A percentile compares a stretch with the other conserved stretches of the same genome.
These are phyloP conservation scores for Plasmopara viticola DNA, from an alignment of 352 stramenopile species.

Conservation along the genomic window DNA sequence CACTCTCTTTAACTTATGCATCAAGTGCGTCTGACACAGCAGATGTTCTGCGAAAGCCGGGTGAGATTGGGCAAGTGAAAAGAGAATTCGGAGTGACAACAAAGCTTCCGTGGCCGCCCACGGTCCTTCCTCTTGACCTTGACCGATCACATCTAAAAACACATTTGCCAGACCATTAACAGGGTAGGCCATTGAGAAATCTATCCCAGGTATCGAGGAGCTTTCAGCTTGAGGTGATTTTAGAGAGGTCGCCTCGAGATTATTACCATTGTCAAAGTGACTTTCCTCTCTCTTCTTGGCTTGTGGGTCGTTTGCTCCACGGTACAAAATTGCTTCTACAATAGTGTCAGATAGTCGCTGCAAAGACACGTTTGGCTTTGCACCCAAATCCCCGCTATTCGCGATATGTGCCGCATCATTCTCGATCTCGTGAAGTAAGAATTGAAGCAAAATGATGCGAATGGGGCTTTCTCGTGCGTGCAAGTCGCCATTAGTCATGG, in stretches of 20 bases:
- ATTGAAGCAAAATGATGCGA: conserved; percentile 43
- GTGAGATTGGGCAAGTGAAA: conserved; percentile 52
- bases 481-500: conserved; percentile 29
- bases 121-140: conserved; percentile 16
- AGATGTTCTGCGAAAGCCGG: conserved; percentile 42
- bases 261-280: conserved; percentile 13
- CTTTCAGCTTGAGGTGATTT: conserved; percentile 11
- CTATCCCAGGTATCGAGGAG: conserved; percentile 7
- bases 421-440: conserved; percentile 50
- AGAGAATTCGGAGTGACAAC: conserved; percentile 41
- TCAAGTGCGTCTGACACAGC: conserved; percentile 23
- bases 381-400: background rate
- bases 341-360: conserved; percentile 26
- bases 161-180: conserved; percentile 36
- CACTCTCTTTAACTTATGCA: conserved; percentile 39
- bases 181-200: conserved; percentile 4
- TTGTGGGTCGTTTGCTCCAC: conserved; percentile 3
- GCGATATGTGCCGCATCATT: conserved; percentile 18
- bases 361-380: background rate
- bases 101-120: conserved; percentile 37
- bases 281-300: conserved; percentile 37
- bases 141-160: conserved; percentile 49
- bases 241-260: conserved; percentile 9
- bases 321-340: conserved; percentile 37
- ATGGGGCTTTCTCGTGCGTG: conserved; percentile 24